Percentiles rank a stretch among this genome's conserved stretches.
These are phyloP conservation scores for Camellia granthamiana DNA, from an alignment of 148 eudicot species.

Conservation along the genomic window DNA sequence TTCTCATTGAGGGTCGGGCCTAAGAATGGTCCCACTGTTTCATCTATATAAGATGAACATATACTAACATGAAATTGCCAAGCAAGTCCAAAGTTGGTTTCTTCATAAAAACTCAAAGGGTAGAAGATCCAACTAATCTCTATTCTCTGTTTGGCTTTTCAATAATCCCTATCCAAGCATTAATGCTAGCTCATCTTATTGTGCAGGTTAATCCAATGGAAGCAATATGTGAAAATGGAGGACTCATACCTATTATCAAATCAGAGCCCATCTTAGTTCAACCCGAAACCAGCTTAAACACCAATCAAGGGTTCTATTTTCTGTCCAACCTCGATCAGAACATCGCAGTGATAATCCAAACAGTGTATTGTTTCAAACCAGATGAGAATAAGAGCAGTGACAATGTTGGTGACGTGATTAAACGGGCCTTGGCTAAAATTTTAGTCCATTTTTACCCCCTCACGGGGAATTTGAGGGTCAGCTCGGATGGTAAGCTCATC, in stretches of 20 bases:
- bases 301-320: not conserved
- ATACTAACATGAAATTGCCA: no score
- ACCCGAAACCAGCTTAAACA: not conserved
- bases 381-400: not conserved
- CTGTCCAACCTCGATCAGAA: constrained; percentile 17
- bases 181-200: not conserved
- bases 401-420: not conserved
- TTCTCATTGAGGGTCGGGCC: no score
- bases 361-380: constrained; percentile 14
- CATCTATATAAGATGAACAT: no score
- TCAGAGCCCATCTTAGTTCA: not conserved
- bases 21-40: no score
- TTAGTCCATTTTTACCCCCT: constrained; percentile 14
- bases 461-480: constrained; percentile 1
- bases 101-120: no score
- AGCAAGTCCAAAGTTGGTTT: no score
- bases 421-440: not conserved
- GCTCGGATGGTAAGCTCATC: constrained; percentile 14
- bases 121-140: no score
- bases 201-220: not conserved
- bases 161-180: no score
- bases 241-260: not conserved
- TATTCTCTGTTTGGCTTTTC: no score
- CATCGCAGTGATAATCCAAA: constrained; percentile 4
- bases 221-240: constrained; percentile 8